A percentile compares a stretch with the other conserved stretches of the same genome.
Conservation (phyloP, 345 rosid genomes). For the Eucalyptus decipiens region DNA sequence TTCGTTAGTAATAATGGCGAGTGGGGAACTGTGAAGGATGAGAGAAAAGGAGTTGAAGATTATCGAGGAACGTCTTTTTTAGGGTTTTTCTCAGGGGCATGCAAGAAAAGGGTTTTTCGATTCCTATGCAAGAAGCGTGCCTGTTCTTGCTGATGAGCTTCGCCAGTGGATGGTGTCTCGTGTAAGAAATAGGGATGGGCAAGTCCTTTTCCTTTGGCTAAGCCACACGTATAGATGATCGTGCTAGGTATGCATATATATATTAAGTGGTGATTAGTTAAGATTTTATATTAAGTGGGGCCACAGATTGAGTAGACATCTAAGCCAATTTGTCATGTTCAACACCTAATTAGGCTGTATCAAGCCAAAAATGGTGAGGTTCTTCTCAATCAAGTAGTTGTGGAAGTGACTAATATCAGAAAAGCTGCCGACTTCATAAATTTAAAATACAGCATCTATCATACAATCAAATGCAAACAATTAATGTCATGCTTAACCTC, state of each 20-base stretch:
- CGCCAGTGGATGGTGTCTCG: neutral
- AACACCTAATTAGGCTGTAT: neutral
- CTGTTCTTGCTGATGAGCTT: neutral
- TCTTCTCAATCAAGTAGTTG: neutral
- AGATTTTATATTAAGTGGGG: neutral
- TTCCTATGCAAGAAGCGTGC: neutral
- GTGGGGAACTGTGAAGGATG: neutral
- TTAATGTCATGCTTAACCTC: neutral
- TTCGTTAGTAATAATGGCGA: neutral
- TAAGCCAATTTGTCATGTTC: neutral
- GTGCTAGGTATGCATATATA: neutral
- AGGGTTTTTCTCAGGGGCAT: neutral
- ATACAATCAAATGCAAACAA: neutral
- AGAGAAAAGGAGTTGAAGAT: neutral
- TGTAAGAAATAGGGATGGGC: neutral
- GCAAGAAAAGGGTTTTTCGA: neutral
- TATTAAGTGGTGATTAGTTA: neutral
- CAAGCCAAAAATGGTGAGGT: neutral
- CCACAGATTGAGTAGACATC: neutral
- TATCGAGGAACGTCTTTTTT: neutral
- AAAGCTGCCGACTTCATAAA: neutral
- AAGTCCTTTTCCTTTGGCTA: neutral
- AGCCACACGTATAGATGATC: neutral
- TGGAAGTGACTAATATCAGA: neutral
- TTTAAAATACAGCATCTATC: neutral